phyloP scores from a whole-genome alignment of 164 flowering plant genomes.

The Stephania japonica region DNA sequence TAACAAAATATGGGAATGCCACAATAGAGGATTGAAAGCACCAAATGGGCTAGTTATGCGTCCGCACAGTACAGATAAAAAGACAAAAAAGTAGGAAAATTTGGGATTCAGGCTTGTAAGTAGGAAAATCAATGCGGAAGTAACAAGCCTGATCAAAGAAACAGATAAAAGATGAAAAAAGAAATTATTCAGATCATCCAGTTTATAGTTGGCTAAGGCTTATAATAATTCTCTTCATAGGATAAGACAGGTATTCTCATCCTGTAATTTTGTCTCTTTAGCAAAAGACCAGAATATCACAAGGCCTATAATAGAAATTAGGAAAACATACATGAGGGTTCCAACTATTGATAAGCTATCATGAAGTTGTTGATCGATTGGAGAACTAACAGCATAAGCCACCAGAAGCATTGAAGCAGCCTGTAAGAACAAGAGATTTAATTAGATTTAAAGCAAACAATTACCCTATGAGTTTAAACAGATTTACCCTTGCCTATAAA shows the following conservation, averaged over 20 bases:
- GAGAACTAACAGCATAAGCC: slow-evolving; percentile 42
- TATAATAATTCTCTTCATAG: no score
- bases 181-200: not conserved
- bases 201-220: no score
- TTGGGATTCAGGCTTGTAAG: not conserved
- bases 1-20: not conserved
- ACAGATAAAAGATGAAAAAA: not conserved
- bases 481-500: not conserved
- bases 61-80: no score
- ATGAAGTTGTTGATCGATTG: slow-evolving; percentile 44
- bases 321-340: slow-evolving; percentile 48
- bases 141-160: not conserved
- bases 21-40: not conserved
- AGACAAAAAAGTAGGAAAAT: no score
- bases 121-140: not conserved
- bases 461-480: not conserved
- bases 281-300: no score
- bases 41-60: not conserved
- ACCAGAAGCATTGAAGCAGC: slow-evolving; percentile 67
- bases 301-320: not conserved
- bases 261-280: no score
- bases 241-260: no score
- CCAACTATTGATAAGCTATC: slow-evolving; percentile 62
- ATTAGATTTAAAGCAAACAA: not conserved
- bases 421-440: slow-evolving; percentile 30